A percentile compares a stretch with the other conserved stretches of the same genome.
These are phyloP conservation scores for Dendrobium huoshanense DNA, from an alignment of 106 monocot species.

Conservation along the genomic window DNA sequence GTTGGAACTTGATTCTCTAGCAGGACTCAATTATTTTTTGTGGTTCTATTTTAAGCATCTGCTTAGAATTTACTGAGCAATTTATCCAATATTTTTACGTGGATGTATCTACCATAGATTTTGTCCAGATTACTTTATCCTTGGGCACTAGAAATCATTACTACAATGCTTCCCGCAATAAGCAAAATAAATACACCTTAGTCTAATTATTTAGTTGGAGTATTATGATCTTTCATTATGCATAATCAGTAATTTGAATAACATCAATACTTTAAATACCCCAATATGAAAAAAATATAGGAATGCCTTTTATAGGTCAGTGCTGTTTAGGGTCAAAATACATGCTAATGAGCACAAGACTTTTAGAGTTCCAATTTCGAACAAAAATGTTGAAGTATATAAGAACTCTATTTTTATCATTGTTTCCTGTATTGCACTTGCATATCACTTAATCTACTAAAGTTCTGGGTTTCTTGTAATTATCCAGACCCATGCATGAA, in stretches of 20 bases:
- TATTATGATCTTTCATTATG: background rate
- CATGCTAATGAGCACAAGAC: background rate
- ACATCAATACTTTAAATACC: background rate
- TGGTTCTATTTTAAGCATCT: background rate
- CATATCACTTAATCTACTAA: background rate
- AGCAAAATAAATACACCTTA: background rate
- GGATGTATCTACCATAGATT: background rate
- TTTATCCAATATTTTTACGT: too few species aligned
- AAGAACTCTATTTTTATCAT: background rate
- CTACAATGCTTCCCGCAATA: background rate
- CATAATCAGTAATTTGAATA: background rate
- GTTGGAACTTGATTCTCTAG: background rate
- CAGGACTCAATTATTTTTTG: background rate
- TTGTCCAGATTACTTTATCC: background rate
- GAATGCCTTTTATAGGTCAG: background rate
- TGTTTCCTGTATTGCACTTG: background rate
- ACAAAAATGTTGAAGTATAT: background rate
- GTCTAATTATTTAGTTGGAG: background rate
- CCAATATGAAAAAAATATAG: background rate
- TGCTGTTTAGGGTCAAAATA: background rate
- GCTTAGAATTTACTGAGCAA: background rate
- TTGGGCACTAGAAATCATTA: background rate
- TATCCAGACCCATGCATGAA: conserved; percentile 67
- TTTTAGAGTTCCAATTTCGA: background rate
- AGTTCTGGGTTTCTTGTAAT: background rate